Percentiles rank a stretch among this genome's conserved stretches.
Evolutionary conservation across 371 early-diverging fungal genomes (phyloP).

Genomic region (Rhizopus stolonifer): DNA sequence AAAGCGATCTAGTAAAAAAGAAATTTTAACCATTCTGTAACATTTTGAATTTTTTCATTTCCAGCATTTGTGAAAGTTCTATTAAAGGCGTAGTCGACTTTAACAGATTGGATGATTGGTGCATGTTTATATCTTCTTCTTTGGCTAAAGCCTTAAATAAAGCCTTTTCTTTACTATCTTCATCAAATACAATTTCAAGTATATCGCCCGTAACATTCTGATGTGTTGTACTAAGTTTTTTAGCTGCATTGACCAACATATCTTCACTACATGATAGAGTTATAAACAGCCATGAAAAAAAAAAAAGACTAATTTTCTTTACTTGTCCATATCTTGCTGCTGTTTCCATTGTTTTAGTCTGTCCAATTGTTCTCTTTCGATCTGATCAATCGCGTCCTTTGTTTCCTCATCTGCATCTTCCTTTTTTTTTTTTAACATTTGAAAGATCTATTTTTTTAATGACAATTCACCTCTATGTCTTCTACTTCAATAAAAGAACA

Average conservation of each 20-base stretch:
- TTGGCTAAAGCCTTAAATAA: background rate
- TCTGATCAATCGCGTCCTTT: background rate
- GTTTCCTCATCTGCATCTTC: constrained; percentile 10
- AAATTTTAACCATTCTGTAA: background rate
- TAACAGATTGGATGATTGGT: background rate
- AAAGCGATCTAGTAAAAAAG: background rate
- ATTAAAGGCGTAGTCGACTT: background rate
- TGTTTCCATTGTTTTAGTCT: background rate
- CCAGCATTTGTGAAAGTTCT: background rate
- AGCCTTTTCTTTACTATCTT: background rate
- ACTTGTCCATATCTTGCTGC: background rate
- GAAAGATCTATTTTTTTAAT: no score
- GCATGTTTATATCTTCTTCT: background rate
- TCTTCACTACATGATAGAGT: constrained; percentile 3
- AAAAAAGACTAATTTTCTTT: no score
- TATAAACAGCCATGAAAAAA: no score
- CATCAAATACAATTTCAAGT: background rate
- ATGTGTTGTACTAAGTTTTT: background rate
- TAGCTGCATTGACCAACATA: constrained; percentile 1
- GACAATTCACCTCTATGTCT: background rate
- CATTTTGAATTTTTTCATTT: constrained; percentile 1
- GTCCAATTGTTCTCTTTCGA: constrained; percentile 7
- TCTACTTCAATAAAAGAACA: background rate
- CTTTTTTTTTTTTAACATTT: background rate
- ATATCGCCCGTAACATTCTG: background rate